Percentiles rank a stretch among this genome's conserved stretches.
These are phyloP conservation scores for Lentinus tigrinus DNA, from an alignment of 768 basidiomycete genomes.

Conservation along the genomic window DNA sequence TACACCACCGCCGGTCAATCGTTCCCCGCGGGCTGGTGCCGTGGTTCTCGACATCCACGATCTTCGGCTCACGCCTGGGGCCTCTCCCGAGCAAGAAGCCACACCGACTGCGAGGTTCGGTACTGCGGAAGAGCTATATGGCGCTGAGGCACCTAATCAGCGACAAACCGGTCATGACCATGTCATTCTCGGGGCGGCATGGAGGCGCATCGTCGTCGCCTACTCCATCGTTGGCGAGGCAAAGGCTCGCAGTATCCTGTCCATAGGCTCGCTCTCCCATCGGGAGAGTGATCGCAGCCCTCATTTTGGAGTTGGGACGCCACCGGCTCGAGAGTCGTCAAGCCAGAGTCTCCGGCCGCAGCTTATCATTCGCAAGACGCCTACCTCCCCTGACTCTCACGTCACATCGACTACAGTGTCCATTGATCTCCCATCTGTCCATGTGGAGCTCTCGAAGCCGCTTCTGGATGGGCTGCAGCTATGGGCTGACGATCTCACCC, in stretches of 20 bases:
- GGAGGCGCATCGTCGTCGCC: constrained; percentile 48
- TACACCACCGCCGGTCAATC: constrained; percentile 54
- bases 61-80: constrained; percentile 39
- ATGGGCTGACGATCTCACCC: constrained; percentile 85
- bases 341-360: constrained; percentile 20
- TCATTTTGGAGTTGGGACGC: constrained; percentile 16
- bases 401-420: constrained; percentile 16
- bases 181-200: constrained; percentile 39
- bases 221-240: constrained; percentile 40
- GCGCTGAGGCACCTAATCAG: not conserved
- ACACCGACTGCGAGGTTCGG: constrained; percentile 28
- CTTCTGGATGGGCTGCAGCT: constrained; percentile 78
- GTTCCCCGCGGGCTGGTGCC: constrained; percentile 61
- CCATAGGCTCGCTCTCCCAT: constrained; percentile 42
- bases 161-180: constrained; percentile 4
- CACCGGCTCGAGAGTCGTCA: not conserved
- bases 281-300: not conserved
- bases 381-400: not conserved
- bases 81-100: constrained; percentile 17
- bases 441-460: constrained; percentile 59
- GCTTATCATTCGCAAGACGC: not conserved
- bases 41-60: constrained; percentile 63
- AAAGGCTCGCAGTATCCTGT: constrained; percentile 47
- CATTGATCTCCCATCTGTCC: constrained; percentile 60
- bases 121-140: constrained; percentile 15